phyloP scores from a whole-genome alignment of 257 asterid genomes.

The Nicotiana knightiana region DNA sequence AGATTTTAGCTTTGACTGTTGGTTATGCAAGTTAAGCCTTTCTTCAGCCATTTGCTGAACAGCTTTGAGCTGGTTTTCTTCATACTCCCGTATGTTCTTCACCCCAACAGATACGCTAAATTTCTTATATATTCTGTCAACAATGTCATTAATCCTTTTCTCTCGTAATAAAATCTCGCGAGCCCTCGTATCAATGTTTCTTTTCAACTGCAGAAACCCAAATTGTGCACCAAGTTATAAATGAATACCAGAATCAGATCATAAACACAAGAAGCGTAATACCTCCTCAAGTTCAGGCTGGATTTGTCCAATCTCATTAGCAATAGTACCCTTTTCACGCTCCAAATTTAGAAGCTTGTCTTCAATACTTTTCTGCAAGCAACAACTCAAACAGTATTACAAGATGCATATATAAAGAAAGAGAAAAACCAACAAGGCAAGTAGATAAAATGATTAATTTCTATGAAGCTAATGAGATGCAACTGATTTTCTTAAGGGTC shows the following conservation, averaged over 20 bases:
- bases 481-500: too few relatives aligned
- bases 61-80: constrained; percentile 93
- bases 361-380: constrained; percentile 77
- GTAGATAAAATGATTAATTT: background rate
- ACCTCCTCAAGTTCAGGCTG: constrained; percentile 83
- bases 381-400: constrained; percentile 8
- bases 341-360: constrained; percentile 77
- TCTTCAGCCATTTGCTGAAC: constrained; percentile 81
- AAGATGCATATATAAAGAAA: constrained; percentile 5
- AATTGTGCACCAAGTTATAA: background rate
- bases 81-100: constrained; percentile 87
- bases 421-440: background rate
- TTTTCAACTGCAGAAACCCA: constrained; percentile 58
- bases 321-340: constrained; percentile 69
- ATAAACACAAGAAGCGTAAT: constrained; percentile 15
- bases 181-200: constrained; percentile 43
- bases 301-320: constrained; percentile 60
- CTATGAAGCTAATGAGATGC: background rate
- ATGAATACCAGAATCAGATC: background rate
- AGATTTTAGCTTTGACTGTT: constrained; percentile 84
- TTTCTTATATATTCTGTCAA: constrained; percentile 75
- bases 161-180: constrained; percentile 51
- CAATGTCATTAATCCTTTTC: constrained; percentile 71
- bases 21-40: constrained; percentile 81
- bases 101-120: constrained; percentile 97